A percentile compares a stretch with the other conserved stretches of the same genome.
phyloP scores from a whole-genome alignment of 371 early-diverging fungal species.

The Basidiobolus heterosporus region DNA sequence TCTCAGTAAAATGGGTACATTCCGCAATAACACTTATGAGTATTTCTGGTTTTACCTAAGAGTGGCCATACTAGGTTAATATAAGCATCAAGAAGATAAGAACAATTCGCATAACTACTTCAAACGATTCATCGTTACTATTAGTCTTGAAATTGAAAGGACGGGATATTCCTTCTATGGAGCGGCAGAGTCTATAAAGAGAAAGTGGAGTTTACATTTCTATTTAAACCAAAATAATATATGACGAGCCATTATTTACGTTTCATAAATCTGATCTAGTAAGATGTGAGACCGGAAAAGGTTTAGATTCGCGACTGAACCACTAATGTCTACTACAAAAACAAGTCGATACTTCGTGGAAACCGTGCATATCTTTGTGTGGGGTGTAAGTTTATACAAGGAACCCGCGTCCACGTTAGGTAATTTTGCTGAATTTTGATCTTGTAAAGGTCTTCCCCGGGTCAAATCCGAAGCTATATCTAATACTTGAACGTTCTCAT shows the following conservation, averaged over 20 bases:
- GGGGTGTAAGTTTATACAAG: conserved; percentile 33
- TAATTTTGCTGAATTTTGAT: conserved; percentile 3
- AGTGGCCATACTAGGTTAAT: background rate
- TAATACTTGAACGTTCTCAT: conserved; percentile 14
- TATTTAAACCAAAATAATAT: background rate
- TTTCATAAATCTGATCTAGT: conserved; percentile 27
- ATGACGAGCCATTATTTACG: conserved; percentile 16
- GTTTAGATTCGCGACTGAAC: conserved; percentile 51
- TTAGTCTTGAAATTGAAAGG: background rate
- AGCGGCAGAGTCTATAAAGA: background rate
- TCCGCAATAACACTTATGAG: conserved; percentile 61
- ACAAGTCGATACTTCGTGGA: conserved; percentile 39
- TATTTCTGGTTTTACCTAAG: conserved; percentile 37
- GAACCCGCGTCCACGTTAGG: background rate
- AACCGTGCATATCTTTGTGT: conserved; percentile 37
- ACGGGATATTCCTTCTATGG: background rate
- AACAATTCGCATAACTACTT: background rate
- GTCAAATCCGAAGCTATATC: conserved; percentile 15
- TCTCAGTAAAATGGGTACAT: conserved; percentile 36
- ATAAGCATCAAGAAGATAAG: background rate
- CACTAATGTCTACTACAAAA: conserved; percentile 49
- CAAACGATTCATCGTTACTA: background rate
- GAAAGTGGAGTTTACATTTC: too few species aligned
- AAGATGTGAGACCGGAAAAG: conserved; percentile 25
- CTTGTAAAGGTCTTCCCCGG: conserved; percentile 9